A percentile compares a stretch with the other conserved stretches of the same genome.
Evolutionary conservation across 2,329 filamentous ascomycete species (phyloP).

Genomic region (Arthroderma sp.): DNA sequence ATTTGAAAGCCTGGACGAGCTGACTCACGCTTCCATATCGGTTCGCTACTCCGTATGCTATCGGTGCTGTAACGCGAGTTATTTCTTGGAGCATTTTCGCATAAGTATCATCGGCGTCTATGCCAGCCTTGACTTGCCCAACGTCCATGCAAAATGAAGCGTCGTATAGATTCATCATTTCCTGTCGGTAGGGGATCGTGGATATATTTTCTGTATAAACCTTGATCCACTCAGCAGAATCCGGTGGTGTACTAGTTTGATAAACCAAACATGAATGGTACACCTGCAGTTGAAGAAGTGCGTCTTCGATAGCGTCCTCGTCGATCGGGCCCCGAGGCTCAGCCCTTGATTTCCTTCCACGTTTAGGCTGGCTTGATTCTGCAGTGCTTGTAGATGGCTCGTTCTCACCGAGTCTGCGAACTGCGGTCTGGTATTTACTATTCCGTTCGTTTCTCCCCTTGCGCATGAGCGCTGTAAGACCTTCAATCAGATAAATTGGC

Average conservation of each 20-base stretch:
- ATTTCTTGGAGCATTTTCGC: constrained; percentile 66
- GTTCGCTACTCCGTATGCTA: constrained; percentile 55
- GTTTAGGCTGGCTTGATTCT: constrained; percentile 14
- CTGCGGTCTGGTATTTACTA: constrained; percentile 52
- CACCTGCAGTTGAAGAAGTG: constrained; percentile 56
- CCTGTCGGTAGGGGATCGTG: constrained; percentile 54
- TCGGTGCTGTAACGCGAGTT: constrained; percentile 54
- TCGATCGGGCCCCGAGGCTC: constrained; percentile 43
- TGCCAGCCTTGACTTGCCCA: constrained; percentile 60
- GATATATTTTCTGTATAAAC: constrained; percentile 68
- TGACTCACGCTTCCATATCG: constrained; percentile 46
- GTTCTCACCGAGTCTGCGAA: constrained; percentile 33
- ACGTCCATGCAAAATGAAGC: constrained; percentile 63
- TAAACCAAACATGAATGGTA: constrained; percentile 54
- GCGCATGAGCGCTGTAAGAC: constrained; percentile 50
- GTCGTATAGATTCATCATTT: constrained; percentile 35
- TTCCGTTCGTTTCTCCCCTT: constrained; percentile 57
- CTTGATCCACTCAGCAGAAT: constrained; percentile 60
- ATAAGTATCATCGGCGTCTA: constrained; percentile 53
- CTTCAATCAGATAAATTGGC: constrained; percentile 60
- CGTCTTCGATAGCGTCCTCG: constrained; percentile 57
- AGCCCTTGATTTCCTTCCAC: constrained; percentile 29
- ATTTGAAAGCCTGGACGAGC: constrained; percentile 47
- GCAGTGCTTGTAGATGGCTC: constrained; percentile 21
- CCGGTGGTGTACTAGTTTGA: constrained; percentile 46